These are phyloP conservation scores for Entomortierella beljakovae DNA, from an alignment of 192 early-diverging fungal genomes.

Conservation along the genomic window DNA sequence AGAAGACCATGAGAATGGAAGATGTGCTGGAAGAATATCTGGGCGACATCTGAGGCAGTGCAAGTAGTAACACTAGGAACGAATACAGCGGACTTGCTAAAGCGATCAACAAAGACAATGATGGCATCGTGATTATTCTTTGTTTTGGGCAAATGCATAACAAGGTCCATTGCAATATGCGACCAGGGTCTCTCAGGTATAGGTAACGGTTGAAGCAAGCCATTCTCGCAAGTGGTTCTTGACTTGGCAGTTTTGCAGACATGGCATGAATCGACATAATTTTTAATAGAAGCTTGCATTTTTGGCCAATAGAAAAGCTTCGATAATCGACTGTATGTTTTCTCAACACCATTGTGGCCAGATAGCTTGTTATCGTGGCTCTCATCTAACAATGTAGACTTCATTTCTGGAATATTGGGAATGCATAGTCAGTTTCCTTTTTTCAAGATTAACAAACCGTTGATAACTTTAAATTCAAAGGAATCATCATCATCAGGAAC, in stretches of 20 bases:
- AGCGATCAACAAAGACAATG: constrained; percentile 54
- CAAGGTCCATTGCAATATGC: constrained; percentile 59
- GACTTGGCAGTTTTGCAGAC: background rate
- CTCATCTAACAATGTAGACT: background rate
- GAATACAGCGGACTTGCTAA: constrained; percentile 53
- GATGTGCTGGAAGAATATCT: background rate
- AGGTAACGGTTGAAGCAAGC: constrained; percentile 10
- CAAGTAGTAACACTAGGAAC: constrained; percentile 13
- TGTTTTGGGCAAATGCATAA: constrained; percentile 29
- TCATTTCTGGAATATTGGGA: background rate
- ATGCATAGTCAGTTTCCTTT: background rate
- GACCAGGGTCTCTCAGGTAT: constrained; percentile 28
- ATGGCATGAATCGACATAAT: constrained; percentile 27
- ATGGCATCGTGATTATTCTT: constrained; percentile 40
- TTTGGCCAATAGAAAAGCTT: constrained; percentile 13
- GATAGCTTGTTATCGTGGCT: background rate
- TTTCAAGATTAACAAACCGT: too few species aligned
- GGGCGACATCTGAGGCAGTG: background rate
- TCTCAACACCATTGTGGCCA: background rate
- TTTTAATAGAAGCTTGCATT: background rate
- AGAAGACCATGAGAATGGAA: background rate
- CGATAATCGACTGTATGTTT: background rate
- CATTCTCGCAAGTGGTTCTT: constrained; percentile 4
- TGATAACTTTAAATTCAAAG: background rate
- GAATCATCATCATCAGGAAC: background rate